Conservation (phyloP, 345 rosid genomes). For the Populus tremula region DNA sequence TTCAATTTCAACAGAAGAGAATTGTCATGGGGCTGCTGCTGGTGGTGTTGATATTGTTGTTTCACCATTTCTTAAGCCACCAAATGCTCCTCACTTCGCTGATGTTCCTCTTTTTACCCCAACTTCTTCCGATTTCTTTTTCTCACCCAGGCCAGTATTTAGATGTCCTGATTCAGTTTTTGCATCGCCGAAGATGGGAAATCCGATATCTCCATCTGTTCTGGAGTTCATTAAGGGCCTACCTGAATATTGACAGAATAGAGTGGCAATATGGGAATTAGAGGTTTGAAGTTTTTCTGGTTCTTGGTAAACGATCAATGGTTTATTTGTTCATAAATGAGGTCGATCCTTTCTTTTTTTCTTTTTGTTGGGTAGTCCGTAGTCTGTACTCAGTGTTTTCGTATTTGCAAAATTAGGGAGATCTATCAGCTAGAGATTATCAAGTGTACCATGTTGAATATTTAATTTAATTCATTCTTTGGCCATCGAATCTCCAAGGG, state of each 20-base stretch:
- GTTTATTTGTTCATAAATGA: no score
- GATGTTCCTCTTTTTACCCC: conserved; percentile 46
- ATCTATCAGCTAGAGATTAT: background rate
- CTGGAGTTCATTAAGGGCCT: conserved; percentile 35
- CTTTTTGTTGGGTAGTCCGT: background rate
- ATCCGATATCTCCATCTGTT: conserved; percentile 29
- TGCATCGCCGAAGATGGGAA: background rate
- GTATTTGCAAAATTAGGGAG: background rate
- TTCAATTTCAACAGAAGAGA: conserved; percentile 10
- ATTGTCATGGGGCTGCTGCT: background rate
- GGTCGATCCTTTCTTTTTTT: background rate
- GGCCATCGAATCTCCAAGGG: background rate
- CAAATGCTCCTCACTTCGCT: conserved; percentile 12
- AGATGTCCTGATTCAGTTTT: conserved; percentile 23
- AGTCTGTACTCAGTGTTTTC: background rate
- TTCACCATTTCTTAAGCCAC: conserved; percentile 16
- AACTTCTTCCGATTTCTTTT: conserved; percentile 26
- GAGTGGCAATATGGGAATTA: no score
- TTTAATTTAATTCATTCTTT: conserved; percentile 16
- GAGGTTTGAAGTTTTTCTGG: no score
- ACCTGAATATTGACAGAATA: conserved; percentile 19
- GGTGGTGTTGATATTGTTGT: background rate
- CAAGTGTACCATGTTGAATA: background rate
- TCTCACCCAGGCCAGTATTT: conserved; percentile 25
- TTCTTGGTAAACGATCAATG: no score